Conservation (phyloP, 176 grass and related monocot genomes). For the Pontederia crassipes region DNA sequence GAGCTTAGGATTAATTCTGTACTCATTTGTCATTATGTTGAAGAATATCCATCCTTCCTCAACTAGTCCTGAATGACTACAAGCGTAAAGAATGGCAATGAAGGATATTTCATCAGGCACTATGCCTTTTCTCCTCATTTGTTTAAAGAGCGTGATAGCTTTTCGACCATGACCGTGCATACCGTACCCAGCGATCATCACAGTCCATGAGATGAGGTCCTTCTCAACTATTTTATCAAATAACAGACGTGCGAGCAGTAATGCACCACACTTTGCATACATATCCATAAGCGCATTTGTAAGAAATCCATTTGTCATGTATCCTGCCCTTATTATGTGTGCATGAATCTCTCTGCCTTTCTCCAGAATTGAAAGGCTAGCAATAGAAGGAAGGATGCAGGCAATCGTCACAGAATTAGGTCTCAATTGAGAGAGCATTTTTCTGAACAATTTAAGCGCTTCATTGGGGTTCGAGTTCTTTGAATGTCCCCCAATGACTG, state of each 20-base stretch:
- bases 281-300: slow-evolving; percentile 65
- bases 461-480: slow-evolving; percentile 55
- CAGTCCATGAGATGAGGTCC: slow-evolving; percentile 75
- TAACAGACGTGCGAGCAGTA: slow-evolving; percentile 34
- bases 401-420: slow-evolving; percentile 74
- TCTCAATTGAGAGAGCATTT: slow-evolving; percentile 44
- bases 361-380: slow-evolving; percentile 72
- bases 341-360: slow-evolving; percentile 72
- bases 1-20: slow-evolving; percentile 56
- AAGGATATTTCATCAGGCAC: slow-evolving; percentile 59
- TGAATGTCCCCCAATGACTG: slow-evolving; percentile 72
- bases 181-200: slow-evolving; percentile 87
- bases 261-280: slow-evolving; percentile 71
- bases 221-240: slow-evolving; percentile 60
- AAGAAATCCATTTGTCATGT: slow-evolving; percentile 35
- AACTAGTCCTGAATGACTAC: slow-evolving; percentile 67
- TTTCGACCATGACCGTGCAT: slow-evolving; percentile 69
- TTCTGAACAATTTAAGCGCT: slow-evolving; percentile 46
- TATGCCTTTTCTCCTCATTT: slow-evolving; percentile 42
- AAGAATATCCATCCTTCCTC: slow-evolving; percentile 74
- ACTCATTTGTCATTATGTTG: slow-evolving; percentile 60
- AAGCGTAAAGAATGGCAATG: slow-evolving; percentile 66
- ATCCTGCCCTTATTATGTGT: slow-evolving; percentile 40
- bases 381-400: slow-evolving; percentile 65
- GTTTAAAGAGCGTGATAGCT: slow-evolving; percentile 52